Percentiles rank a stretch among this genome's conserved stretches.
Evolutionary conservation across 2,329 filamentous ascomycete species (phyloP).

Genomic region (Davidsoniella virescens): DNA sequence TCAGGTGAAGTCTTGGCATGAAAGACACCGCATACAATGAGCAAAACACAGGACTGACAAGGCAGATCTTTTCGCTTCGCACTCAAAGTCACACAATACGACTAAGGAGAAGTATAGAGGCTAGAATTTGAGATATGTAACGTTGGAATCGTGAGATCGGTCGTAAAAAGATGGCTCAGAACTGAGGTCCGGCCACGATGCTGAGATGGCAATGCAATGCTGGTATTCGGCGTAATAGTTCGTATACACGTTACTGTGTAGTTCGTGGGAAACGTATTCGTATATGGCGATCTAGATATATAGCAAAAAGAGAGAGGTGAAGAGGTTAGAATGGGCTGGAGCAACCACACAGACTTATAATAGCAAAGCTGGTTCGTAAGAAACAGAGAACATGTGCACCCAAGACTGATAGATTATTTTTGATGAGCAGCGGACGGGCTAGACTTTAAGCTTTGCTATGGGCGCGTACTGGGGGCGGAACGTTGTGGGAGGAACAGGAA

Average conservation of each 20-base stretch:
- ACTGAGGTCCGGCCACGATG: too few species aligned
- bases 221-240: too few species aligned
- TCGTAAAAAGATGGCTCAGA: too few species aligned
- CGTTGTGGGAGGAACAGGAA: neutral
- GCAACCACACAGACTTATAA: neutral
- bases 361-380: neutral
- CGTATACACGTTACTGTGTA: too few species aligned
- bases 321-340: neutral
- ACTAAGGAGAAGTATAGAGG: too few species aligned
- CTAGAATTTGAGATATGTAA: too few species aligned
- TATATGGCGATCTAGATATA: too few species aligned
- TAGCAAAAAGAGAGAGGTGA: too few species aligned
- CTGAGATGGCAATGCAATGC: too few species aligned
- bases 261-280: too few species aligned
- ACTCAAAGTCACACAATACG: too few species aligned
- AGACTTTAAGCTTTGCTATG: conserved; percentile 5
- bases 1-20: conserved; percentile 7
- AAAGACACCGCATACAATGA: neutral
- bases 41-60: conserved; percentile 1
- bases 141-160: too few species aligned
- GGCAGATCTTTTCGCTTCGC: neutral
- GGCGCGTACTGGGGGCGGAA: conserved; percentile 7
- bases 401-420: neutral
- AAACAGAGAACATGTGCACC: neutral
- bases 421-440: neutral